These are phyloP conservation scores for Canavalia gladiata DNA, from an alignment of 306 rosid species.

Conservation along the genomic window DNA sequence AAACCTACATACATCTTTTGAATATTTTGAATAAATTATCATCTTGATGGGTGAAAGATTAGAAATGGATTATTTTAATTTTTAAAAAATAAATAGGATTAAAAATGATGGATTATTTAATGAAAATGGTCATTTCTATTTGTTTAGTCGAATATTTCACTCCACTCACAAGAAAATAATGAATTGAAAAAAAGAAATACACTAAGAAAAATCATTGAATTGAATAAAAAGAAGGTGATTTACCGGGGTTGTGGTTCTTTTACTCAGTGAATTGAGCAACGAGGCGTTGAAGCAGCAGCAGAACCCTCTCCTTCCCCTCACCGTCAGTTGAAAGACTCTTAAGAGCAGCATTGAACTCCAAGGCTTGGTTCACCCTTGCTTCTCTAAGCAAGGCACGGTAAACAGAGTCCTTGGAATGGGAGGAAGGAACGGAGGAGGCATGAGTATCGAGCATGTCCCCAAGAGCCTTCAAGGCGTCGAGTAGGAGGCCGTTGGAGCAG, in stretches of 20 bases:
- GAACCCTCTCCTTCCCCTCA: constrained; percentile 45
- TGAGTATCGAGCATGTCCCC: constrained; percentile 52
- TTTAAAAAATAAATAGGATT: too few species aligned
- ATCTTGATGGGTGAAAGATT: too few species aligned
- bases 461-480: constrained; percentile 65
- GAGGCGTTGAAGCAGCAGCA: constrained; percentile 53
- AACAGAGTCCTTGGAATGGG: constrained; percentile 44
- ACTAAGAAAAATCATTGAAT: too few species aligned
- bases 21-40: too few species aligned
- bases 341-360: constrained; percentile 54
- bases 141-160: too few species aligned
- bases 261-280: constrained; percentile 59
- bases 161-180: too few species aligned
- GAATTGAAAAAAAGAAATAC: too few species aligned
- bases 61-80: too few species aligned
- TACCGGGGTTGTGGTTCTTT: not conserved
- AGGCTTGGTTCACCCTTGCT: constrained; percentile 66
- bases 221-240: too few species aligned
- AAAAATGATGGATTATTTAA: too few species aligned
- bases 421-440: constrained; percentile 26
- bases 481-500: constrained; percentile 53
- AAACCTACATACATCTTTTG: too few species aligned
- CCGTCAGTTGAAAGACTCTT: constrained; percentile 37
- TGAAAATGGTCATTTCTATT: too few species aligned
- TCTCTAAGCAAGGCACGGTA: constrained; percentile 63